Conservation (phyloP, 2,329 filamentous ascomycete genomes). For the Nakataea oryzae region DNA sequence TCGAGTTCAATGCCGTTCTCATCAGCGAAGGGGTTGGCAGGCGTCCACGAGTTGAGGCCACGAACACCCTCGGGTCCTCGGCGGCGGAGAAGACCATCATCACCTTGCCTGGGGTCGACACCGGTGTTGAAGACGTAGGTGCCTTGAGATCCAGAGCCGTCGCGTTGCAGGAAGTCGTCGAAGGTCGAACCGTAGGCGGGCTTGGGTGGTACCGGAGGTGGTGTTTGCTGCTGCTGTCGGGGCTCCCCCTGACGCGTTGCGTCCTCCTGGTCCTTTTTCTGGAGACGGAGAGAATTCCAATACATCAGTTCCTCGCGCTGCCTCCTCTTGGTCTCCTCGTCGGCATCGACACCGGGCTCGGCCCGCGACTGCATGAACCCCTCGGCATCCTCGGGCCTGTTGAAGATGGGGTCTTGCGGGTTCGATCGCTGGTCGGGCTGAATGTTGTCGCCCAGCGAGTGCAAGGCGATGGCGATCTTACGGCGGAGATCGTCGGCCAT, state of each 20-base stretch:
- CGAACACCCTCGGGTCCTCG: slow-evolving; percentile 35
- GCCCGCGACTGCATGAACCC: slow-evolving; percentile 46
- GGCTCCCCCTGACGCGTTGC: slow-evolving; percentile 9
- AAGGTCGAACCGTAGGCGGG: slow-evolving; percentile 31
- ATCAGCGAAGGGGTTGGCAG: slow-evolving; percentile 50
- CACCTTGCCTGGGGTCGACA: slow-evolving; percentile 27
- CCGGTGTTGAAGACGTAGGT: slow-evolving; percentile 49
- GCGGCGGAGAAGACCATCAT: slow-evolving; percentile 36
- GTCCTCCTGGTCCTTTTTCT: slow-evolving; percentile 30
- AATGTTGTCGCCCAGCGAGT: slow-evolving; percentile 48
- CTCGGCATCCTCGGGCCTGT: slow-evolving; percentile 55
- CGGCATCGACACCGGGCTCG: slow-evolving; percentile 45
- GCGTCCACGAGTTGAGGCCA: slow-evolving; percentile 32
- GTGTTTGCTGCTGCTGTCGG: slow-evolving; percentile 9
- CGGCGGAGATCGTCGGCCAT: slow-evolving; percentile 51
- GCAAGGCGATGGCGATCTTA: slow-evolving; percentile 48
- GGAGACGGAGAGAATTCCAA: slow-evolving; percentile 48
- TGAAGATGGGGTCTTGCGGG: slow-evolving; percentile 43
- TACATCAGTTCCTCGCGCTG: slow-evolving; percentile 57
- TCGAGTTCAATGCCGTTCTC: slow-evolving; percentile 41
- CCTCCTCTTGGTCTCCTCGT: slow-evolving; percentile 48
- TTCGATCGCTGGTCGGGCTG: slow-evolving; percentile 25
- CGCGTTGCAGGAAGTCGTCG: slow-evolving; percentile 47
- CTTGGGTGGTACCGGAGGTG: not conserved
- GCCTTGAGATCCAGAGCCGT: slow-evolving; percentile 39